Base-by-base conservation (phyloP, 257 asterid genomes). In the Haberlea rhodopensis region DNA sequence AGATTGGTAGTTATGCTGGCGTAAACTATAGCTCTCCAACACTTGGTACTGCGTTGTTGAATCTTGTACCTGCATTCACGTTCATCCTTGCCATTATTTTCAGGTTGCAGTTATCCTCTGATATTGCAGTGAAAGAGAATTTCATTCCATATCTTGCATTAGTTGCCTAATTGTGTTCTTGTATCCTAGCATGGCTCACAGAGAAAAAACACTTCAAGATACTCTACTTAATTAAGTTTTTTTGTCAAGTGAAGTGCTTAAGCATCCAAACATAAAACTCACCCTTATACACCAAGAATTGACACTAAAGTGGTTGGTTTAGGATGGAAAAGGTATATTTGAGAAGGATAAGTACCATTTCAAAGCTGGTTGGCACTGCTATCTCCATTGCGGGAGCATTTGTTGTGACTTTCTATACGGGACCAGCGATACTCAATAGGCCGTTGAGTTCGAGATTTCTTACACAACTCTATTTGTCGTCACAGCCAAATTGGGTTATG, bases 51-150 rank as follows among this genome's bases (percentile, higher is more conserved):
- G 86, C 75, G 46, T 53, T 83, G 43, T 69, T 80, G 62, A 83
- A 76, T 71, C 84, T 78, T 32, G 80, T 83, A 57, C 89, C 89
- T 0, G 86, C 75, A 15, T 78, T 80, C 45, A 83, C 89, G 27
- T 83, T 69, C 79, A 66, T 80, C 1, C 86, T 83, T 40, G 89
- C 86, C 77, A 57, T 83, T 72, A 83, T 74, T 73, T 78, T 80
- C 79, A 78, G 84, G 89, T 83, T 68, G 58, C 43, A 37, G 20
- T 60, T 54, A 54, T 59, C 56, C 34, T 25, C 62, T 37, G 11
- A 6, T 37, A 48, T 1, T 55, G 51, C 53, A n/a, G n/a, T n/a
- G n/a, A n/a, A n/a, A n/a, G n/a, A n/a, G n/a, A n/a, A n/a, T n/a
- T n/a, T n/a, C n/a, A n/a, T n/a, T n/a, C n/a, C 18, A 21, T 6